Evolutionary conservation across 441 rosid species (phyloP).

Genomic region (Omphalea diandra): DNA sequence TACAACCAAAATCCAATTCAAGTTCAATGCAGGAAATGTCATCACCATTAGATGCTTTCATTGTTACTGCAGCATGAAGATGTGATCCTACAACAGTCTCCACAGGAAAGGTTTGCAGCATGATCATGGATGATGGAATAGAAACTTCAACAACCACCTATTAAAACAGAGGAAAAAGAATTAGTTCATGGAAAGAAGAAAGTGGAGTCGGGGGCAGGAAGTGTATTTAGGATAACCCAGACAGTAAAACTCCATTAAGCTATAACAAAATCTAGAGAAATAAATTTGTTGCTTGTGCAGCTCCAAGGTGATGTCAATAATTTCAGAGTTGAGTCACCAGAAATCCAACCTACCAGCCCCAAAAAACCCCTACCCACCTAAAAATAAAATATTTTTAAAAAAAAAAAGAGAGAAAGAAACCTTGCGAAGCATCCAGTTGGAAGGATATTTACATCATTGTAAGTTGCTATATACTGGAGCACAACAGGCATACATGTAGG

Average conservation of each 20-base stretch:
- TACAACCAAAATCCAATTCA: conserved; percentile 23
- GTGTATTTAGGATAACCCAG: background rate
- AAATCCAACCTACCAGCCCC: background rate
- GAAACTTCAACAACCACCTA: conserved; percentile 90
- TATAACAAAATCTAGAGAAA: background rate
- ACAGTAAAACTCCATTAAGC: conserved; percentile 1
- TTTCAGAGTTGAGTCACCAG: conserved; percentile 10
- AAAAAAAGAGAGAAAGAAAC: background rate
- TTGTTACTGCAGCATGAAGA: conserved; percentile 79
- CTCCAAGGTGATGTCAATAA: background rate
- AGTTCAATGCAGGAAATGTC: conserved; percentile 22
- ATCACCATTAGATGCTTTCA: conserved; percentile 80
- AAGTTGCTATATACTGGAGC: too few species aligned
- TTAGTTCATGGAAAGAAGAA: conserved; percentile 1
- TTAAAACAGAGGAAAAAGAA: conserved; percentile 8
- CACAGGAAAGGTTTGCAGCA: conserved; percentile 80
- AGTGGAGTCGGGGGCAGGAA: background rate
- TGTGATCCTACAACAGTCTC: conserved; percentile 86
- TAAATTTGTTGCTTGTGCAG: background rate
- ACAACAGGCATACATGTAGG: too few species aligned
- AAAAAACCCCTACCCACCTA: background rate
- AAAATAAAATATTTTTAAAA: background rate
- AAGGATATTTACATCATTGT: background rate
- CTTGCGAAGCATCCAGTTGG: background rate
- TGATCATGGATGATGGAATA: conserved; percentile 67